Evolutionary conservation across 768 basidiomycete genomes (phyloP).

Genomic region (Pleurotus eryngii): DNA sequence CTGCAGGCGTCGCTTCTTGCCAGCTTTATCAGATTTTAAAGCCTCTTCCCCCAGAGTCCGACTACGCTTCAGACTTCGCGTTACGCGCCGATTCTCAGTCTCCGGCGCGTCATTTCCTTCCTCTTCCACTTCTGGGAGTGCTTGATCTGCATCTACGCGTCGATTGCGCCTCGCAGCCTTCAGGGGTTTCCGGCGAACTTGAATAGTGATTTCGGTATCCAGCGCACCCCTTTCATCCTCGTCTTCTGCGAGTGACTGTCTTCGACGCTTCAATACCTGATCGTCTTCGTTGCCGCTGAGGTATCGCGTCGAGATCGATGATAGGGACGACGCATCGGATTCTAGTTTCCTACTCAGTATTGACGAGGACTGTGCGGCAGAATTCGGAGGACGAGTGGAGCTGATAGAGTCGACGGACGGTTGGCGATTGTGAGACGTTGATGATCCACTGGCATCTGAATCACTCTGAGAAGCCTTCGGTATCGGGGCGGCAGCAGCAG

Average conservation of each 20-base stretch:
- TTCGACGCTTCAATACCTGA: not conserved
- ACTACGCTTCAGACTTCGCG: slow-evolving; percentile 12
- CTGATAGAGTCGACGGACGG: slow-evolving; percentile 15
- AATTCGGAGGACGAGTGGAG: slow-evolving; percentile 21
- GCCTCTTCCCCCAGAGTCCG: not conserved
- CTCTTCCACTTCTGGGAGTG: not conserved
- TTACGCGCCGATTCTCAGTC: not conserved
- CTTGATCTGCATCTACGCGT: not conserved
- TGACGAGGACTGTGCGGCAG: slow-evolving; percentile 10
- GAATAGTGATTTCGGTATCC: not conserved
- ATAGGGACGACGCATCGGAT: not conserved
- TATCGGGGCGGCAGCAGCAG: slow-evolving; percentile 15
- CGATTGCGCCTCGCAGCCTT: slow-evolving; percentile 5
- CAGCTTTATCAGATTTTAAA: not conserved
- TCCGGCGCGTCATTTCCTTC: not conserved
- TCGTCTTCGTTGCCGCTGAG: not conserved
- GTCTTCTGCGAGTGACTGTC: not conserved
- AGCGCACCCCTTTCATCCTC: not conserved
- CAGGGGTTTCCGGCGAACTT: not conserved
- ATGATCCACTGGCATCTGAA: slow-evolving; percentile 6
- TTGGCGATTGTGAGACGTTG: slow-evolving; percentile 9
- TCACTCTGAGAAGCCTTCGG: slow-evolving; percentile 3
- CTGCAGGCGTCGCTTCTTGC: not conserved
- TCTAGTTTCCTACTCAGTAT: slow-evolving; percentile 3
- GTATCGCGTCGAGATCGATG: not conserved